phyloP scores from a whole-genome alignment of 1,284 basidiomycete species.

The Taiwanofungus camphoratus region DNA sequence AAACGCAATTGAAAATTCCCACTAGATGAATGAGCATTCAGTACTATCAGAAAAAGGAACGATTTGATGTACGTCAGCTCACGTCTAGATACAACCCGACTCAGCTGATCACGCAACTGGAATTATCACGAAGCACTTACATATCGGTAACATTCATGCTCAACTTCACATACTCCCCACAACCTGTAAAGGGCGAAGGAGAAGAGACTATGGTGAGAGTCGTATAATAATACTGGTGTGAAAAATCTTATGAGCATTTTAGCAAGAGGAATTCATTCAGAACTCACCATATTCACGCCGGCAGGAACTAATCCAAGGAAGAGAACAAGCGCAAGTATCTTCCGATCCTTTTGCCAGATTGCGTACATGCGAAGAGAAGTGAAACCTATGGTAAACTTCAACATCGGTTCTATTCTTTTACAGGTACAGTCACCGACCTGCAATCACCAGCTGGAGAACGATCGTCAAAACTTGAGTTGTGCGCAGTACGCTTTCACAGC shows the following conservation, averaged over 20 bases:
- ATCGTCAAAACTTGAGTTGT: slow-evolving; percentile 8
- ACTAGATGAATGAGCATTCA: slow-evolving; percentile 7
- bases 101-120: too few species aligned
- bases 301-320: slow-evolving; percentile 14
- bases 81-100: slow-evolving; percentile 5
- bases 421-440: slow-evolving; percentile 3
- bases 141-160: slow-evolving; percentile 1
- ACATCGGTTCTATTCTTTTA: too few species aligned
- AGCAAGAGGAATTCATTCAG: not conserved
- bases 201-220: slow-evolving; percentile 50
- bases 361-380: slow-evolving; percentile 18
- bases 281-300: slow-evolving; percentile 13
- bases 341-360: slow-evolving; percentile 14
- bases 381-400: slow-evolving; percentile 10
- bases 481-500: slow-evolving; percentile 10
- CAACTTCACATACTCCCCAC: slow-evolving; percentile 8
- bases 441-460: slow-evolving; percentile 2
- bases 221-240: slow-evolving; percentile 26
- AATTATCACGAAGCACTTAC: slow-evolving; percentile 5
- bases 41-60: too few species aligned
- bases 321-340: slow-evolving; percentile 11
- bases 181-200: slow-evolving; percentile 12
- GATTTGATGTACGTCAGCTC: too few species aligned
- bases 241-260: not conserved
- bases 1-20: slow-evolving; percentile 14